phyloP scores from a whole-genome alignment of 1,139 yeast species.

The Taphrina pruni region DNA sequence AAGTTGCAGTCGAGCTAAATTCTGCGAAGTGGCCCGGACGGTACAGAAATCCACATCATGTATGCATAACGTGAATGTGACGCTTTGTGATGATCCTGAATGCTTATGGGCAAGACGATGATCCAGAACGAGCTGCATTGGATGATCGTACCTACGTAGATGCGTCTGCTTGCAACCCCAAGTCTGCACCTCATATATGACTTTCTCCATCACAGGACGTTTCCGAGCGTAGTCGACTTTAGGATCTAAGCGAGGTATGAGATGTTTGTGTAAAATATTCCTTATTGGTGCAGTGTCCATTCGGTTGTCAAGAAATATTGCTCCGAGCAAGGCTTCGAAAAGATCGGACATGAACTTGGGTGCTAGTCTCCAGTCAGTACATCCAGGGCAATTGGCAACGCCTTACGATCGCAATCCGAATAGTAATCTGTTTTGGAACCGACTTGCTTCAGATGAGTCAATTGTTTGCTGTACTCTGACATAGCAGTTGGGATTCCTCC shows the following conservation, averaged over 20 bases:
- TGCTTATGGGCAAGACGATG: slow-evolving; percentile 11
- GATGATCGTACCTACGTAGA: background rate
- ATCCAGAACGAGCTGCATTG: slow-evolving; percentile 4
- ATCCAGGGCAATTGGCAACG: background rate
- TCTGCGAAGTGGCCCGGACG: slow-evolving; percentile 5
- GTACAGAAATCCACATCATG: background rate
- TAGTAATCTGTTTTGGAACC: slow-evolving; percentile 13
- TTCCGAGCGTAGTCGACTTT: slow-evolving; percentile 14
- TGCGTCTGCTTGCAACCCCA: slow-evolving; percentile 7
- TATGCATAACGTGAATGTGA: slow-evolving; percentile 3
- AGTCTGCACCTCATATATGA: background rate
- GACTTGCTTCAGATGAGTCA: slow-evolving; percentile 15
- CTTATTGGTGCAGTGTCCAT: slow-evolving; percentile 23
- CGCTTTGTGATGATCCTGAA: background rate
- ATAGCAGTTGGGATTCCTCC: slow-evolving; percentile 38
- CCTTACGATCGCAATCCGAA: slow-evolving; percentile 14
- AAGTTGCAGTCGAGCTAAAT: slow-evolving; percentile 15
- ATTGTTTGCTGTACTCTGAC: slow-evolving; percentile 30
- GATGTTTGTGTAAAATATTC: slow-evolving; percentile 2
- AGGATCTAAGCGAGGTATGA: slow-evolving; percentile 15
- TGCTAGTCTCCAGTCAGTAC: slow-evolving; percentile 13
- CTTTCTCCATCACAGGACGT: slow-evolving; percentile 10
- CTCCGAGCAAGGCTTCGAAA: slow-evolving; percentile 43
- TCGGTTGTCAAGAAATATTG: slow-evolving; percentile 42
- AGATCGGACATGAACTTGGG: slow-evolving; percentile 44